Evolutionary conservation across 768 basidiomycete species (phyloP).

Genomic region (Tephrocybe sp.): DNA sequence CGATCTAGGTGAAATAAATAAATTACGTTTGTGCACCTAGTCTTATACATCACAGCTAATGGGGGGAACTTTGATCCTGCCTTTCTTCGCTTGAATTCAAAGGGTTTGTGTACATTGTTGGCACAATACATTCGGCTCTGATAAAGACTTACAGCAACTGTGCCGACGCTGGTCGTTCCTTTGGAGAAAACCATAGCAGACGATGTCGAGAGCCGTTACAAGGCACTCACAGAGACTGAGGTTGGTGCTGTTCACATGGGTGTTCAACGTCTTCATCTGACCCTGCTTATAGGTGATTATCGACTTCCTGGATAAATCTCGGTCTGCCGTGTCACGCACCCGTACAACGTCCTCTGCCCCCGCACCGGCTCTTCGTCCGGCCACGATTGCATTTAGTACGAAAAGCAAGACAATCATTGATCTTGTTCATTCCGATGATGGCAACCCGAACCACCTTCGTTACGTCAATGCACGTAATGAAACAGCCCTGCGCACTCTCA

Average conservation of each 20-base stretch:
- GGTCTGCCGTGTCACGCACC: constrained; percentile 65
- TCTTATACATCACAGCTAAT: constrained; percentile 44
- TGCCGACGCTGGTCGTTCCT: constrained; percentile 87
- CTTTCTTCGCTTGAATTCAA: constrained; percentile 76
- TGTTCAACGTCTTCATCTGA: constrained; percentile 6
- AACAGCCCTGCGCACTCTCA: constrained; percentile 48
- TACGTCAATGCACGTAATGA: constrained; percentile 61
- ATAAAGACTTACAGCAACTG: constrained; percentile 48
- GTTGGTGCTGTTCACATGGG: constrained; percentile 32
- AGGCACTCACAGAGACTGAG: constrained; percentile 74
- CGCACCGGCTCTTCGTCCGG: constrained; percentile 75
- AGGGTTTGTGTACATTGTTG: constrained; percentile 46
- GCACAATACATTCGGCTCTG: neutral
- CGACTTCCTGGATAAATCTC: constrained; percentile 82
- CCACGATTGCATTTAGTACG: constrained; percentile 72
- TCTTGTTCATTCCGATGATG: constrained; percentile 61
- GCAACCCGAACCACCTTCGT: constrained; percentile 61
- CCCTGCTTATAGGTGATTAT: constrained; percentile 56
- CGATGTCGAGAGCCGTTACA: constrained; percentile 78
- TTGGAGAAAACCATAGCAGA: constrained; percentile 67
- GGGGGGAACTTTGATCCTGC: constrained; percentile 79
- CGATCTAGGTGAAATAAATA: constrained; percentile 55
- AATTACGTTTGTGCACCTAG: neutral
- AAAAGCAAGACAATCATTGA: constrained; percentile 52
- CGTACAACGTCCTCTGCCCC: constrained; percentile 72